Percentiles rank a stretch among this genome's conserved stretches.
These are phyloP conservation scores for Purshia tridentata DNA, from an alignment of 306 rosid genomes.

Conservation along the genomic window DNA sequence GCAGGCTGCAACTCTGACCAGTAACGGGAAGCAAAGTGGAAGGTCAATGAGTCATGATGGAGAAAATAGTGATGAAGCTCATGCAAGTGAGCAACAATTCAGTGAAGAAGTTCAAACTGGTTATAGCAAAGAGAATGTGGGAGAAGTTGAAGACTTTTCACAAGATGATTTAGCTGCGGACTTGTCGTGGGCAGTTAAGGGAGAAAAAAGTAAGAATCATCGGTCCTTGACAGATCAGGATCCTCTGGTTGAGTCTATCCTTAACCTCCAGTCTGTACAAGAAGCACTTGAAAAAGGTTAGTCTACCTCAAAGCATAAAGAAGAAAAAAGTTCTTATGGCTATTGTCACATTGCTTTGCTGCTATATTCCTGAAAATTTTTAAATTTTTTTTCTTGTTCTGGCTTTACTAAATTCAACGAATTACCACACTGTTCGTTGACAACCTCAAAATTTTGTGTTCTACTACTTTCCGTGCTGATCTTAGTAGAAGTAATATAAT, in stretches of 20 bases:
- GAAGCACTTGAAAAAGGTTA: conserved; percentile 84
- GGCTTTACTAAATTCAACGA: not conserved
- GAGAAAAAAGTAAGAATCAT: conserved; percentile 50
- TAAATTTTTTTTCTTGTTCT: not conserved
- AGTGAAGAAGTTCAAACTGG: conserved; percentile 52
- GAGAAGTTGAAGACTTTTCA: conserved; percentile 48
- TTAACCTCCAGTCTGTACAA: conserved; percentile 68
- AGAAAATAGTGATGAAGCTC: conserved; percentile 60
- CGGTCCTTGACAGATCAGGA: conserved; percentile 47
- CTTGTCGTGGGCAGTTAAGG: conserved; percentile 48
- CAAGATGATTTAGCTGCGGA: conserved; percentile 49
- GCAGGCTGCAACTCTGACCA: conserved; percentile 44
- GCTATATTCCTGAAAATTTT: not conserved
- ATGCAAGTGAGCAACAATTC: conserved; percentile 46
- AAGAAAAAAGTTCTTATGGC: not conserved
- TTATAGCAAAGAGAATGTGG: conserved; percentile 46
- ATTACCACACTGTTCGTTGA: not conserved
- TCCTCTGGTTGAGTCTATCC: conserved; percentile 62
- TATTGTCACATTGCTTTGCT: not conserved
- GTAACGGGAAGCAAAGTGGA: conserved; percentile 64
- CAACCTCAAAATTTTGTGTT: not conserved
- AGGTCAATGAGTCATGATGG: conserved; percentile 42
- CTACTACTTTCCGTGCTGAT: not conserved
- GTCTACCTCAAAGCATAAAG: conserved; percentile 6
- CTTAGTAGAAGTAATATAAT: not conserved